Conservation (phyloP, 2,329 filamentous ascomycete genomes). For the Colletotrichum truncatum region DNA sequence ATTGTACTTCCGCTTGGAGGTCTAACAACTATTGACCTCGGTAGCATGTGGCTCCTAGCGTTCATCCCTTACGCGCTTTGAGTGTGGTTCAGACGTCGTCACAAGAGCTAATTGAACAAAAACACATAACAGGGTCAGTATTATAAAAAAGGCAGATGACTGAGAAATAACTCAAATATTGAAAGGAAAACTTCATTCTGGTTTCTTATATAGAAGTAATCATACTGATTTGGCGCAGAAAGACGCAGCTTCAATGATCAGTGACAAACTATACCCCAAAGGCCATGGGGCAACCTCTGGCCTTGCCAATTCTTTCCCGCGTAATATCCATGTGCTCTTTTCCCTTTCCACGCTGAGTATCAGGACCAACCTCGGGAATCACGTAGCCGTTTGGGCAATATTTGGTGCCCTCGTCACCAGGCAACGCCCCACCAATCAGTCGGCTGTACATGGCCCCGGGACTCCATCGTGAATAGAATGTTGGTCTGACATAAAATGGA, state of each 20-base stretch:
- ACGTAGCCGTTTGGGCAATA: constrained; percentile 58
- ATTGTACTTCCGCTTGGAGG: too few species aligned
- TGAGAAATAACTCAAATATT: too few species aligned
- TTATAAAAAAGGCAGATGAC: too few species aligned
- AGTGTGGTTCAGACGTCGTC: too few species aligned
- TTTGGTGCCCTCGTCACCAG: constrained; percentile 54
- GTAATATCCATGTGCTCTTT: constrained; percentile 26
- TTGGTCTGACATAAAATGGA: constrained; percentile 63
- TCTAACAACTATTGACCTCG: too few species aligned
- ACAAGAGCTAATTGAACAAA: too few species aligned
- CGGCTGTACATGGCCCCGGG: constrained; percentile 53
- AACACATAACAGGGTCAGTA: too few species aligned
- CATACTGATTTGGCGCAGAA: too few species aligned
- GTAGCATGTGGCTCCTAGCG: too few species aligned
- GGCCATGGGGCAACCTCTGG: constrained; percentile 18
- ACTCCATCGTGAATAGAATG: constrained; percentile 57
- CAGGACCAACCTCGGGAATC: constrained; percentile 38
- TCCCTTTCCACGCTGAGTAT: constrained; percentile 32
- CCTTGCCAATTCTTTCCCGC: neutral
- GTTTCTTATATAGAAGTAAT: too few species aligned
- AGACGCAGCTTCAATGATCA: neutral
- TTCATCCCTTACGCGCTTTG: too few species aligned
- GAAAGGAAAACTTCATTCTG: too few species aligned
- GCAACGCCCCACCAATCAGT: constrained; percentile 54
- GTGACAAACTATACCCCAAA: neutral